Conservation (phyloP, 179 eudicot species). For the Drosera spatulata region DNA sequence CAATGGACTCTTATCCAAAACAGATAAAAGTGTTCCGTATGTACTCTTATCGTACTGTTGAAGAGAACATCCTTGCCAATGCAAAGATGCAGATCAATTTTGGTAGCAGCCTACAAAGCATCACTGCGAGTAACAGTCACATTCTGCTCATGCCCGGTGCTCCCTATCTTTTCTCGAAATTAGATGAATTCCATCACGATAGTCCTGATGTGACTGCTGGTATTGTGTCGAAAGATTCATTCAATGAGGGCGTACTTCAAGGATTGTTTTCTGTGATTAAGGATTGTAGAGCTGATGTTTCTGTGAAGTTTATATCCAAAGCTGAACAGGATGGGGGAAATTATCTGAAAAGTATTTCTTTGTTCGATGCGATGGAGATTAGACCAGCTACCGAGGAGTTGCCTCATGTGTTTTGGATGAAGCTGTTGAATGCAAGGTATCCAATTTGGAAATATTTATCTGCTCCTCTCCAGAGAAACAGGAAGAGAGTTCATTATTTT, state of each 20-base stretch:
- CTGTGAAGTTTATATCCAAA: constrained; percentile 26
- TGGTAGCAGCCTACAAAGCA: constrained; percentile 34
- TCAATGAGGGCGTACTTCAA: constrained; percentile 32
- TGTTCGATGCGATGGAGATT: constrained; percentile 51
- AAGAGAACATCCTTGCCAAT: constrained; percentile 66
- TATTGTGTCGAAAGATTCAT: constrained; percentile 24
- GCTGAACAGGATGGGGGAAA: constrained; percentile 35
- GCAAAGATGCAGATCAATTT: constrained; percentile 27
- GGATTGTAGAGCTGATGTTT: constrained; percentile 11
- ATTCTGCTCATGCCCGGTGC: constrained; percentile 89
- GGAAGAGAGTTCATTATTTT: constrained; percentile 57
- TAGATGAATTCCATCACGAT: constrained; percentile 56
- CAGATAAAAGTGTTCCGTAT: constrained; percentile 70
- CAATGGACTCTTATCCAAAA: constrained; percentile 44
- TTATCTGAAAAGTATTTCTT: constrained; percentile 31
- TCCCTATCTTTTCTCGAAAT: constrained; percentile 44
- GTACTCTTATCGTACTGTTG: constrained; percentile 72
- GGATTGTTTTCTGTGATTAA: constrained; percentile 42
- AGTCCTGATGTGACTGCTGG: constrained; percentile 9
- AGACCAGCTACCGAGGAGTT: constrained; percentile 32
- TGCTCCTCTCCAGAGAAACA: constrained; percentile 42
- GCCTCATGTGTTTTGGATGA: constrained; percentile 56
- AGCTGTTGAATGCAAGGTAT: constrained; percentile 49
- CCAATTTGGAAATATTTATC: constrained; percentile 62
- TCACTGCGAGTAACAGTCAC: constrained; percentile 34